These are phyloP conservation scores for Kalaharituber pfeilii DNA, from an alignment of 2,329 filamentous ascomycete genomes.

Conservation along the genomic window DNA sequence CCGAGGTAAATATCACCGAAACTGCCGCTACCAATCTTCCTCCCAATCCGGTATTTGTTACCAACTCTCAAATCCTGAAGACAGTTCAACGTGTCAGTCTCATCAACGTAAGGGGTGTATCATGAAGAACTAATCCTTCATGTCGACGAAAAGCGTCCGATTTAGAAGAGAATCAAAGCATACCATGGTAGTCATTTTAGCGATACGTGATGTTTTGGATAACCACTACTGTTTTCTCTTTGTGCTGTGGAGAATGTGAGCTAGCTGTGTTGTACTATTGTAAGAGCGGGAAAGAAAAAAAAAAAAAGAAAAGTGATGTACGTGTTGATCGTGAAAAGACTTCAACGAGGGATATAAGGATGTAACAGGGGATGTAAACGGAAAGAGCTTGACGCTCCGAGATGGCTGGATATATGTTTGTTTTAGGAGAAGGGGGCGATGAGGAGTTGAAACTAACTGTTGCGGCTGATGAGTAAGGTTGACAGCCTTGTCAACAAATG, in stretches of 20 bases:
- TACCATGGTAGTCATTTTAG: conserved; percentile 20
- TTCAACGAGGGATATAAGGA: conserved; percentile 7
- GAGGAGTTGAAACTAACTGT: neutral
- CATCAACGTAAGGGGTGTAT: no score
- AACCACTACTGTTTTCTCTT: no score
- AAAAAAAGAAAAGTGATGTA: conserved; percentile 4
- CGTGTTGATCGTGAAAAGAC: conserved; percentile 1
- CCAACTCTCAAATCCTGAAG: conserved; percentile 88
- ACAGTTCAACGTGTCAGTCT: no score
- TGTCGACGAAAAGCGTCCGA: neutral
- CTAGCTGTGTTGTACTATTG: neutral
- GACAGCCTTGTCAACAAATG: neutral
- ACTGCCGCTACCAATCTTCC: conserved; percentile 93
- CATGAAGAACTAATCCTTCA: neutral
- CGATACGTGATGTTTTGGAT: conserved; percentile 9
- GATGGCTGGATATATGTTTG: neutral
- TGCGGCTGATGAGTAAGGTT: neutral
- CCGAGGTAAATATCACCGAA: conserved; percentile 96
- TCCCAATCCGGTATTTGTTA: conserved; percentile 98
- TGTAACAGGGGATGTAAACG: conserved; percentile 7
- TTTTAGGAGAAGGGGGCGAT: neutral
- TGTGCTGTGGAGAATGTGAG: neutral
- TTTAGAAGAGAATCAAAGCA: conserved; percentile 6
- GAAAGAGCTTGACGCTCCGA: neutral
- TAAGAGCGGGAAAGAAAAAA: conserved; percentile 6